Conservation (phyloP, 2,329 filamentous ascomycete species). For the Talaromyces piceae region DNA sequence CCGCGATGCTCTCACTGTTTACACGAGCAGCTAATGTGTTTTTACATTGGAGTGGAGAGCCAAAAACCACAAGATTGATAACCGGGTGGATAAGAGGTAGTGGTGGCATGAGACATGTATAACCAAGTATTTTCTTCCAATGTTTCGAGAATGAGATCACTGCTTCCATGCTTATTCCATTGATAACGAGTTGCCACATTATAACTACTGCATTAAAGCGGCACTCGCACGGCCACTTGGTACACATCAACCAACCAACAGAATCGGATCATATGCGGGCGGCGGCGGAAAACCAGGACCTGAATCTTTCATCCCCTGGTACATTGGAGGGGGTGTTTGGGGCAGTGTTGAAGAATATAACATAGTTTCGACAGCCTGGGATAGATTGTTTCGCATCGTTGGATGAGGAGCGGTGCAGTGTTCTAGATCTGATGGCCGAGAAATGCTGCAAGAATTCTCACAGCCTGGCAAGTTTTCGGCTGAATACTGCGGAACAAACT, state of each 20-base stretch:
- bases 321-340: not conserved
- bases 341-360: not conserved
- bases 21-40: slow-evolving; percentile 11
- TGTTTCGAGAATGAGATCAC: too few species aligned
- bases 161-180: not conserved
- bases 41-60: slow-evolving; percentile 6
- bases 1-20: slow-evolving; percentile 10
- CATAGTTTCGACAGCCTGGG: not conserved
- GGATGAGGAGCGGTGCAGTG: not conserved
- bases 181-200: not conserved
- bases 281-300: not conserved
- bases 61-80: not conserved
- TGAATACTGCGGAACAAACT: slow-evolving; percentile 7
- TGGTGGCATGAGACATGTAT: too few species aligned
- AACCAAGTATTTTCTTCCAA: too few species aligned
- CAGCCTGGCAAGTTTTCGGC: not conserved
- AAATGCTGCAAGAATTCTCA: not conserved
- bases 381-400: not conserved
- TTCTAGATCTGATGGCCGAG: not conserved
- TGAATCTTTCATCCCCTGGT: not conserved
- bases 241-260: not conserved
- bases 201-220: not conserved
- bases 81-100: not conserved
- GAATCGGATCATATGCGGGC: slow-evolving; percentile 6
- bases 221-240: not conserved